These are phyloP conservation scores for Eucalyptus camaldulensis DNA, from an alignment of 345 rosid species.

Conservation along the genomic window DNA sequence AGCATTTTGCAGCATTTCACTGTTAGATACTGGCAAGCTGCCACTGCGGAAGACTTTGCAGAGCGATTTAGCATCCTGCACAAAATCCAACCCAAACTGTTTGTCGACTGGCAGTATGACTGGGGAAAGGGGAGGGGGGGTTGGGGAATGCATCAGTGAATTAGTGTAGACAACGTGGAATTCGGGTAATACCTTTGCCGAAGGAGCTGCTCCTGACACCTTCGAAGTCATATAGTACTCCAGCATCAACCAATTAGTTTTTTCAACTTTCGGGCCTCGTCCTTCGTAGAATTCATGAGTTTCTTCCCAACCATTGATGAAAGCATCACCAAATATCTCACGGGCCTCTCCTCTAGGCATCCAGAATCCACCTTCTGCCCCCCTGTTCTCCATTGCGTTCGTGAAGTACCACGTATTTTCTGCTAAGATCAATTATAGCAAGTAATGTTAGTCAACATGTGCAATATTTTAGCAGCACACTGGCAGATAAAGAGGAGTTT, in stretches of 20 bases:
- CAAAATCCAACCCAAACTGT: slow-evolving; percentile 7
- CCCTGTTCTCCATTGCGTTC: neutral
- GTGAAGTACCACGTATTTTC: slow-evolving; percentile 11
- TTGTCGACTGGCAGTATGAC: neutral
- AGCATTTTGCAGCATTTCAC: neutral
- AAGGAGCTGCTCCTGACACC: neutral
- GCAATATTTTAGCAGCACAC: neutral
- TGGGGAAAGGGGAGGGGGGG: neutral
- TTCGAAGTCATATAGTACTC: slow-evolving; percentile 4
- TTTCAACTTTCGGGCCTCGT: neutral
- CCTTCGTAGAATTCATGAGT: slow-evolving; percentile 8
- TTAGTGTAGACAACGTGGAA: neutral
- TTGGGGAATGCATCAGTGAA: neutral
- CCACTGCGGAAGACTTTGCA: slow-evolving; percentile 6
- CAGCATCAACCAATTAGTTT: slow-evolving; percentile 18
- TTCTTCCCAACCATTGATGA: slow-evolving; percentile 10
- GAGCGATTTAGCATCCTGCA: slow-evolving; percentile 10
- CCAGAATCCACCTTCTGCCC: slow-evolving; percentile 7
- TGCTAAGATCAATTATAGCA: neutral
- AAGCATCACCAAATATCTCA: slow-evolving; percentile 1
- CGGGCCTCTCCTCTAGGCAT: slow-evolving; percentile 5
- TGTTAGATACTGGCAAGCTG: neutral
- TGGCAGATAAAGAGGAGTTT: neutral
- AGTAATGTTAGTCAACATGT: neutral
- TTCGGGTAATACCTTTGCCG: neutral